Evolutionary conservation across 169 alveolate species (phyloP).

Genomic region (Cryptosporidium meleagridis): DNA sequence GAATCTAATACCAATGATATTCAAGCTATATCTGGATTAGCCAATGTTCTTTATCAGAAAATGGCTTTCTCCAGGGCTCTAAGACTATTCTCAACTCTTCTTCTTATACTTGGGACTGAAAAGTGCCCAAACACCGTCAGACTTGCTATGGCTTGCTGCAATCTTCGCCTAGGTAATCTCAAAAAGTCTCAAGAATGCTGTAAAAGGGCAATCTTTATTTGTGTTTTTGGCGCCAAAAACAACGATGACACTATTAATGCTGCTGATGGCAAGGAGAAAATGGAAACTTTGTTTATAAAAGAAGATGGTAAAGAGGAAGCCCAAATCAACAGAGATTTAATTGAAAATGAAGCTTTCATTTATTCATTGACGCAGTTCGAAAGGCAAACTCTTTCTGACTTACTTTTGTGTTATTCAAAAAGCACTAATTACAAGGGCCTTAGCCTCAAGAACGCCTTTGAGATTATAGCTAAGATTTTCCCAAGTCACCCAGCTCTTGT

Average conservation of each 20-base stretch:
- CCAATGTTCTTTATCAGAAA: conserved; percentile 46
- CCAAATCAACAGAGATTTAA: conserved; percentile 2
- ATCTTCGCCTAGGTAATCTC: conserved; percentile 4
- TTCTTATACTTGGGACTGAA: conserved; percentile 23
- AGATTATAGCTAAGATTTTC: conserved; percentile 1
- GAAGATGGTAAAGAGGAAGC: background rate
- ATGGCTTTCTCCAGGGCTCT: conserved; percentile 11
- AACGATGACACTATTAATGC: background rate
- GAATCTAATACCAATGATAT: conserved; percentile 13
- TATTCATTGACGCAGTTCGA: background rate
- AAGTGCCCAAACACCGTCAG: conserved; percentile 55
- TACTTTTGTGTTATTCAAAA: conserved; percentile 33
- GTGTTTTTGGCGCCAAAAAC: background rate
- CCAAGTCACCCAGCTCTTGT: conserved; percentile 55
- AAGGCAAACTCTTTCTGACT: conserved; percentile 28
- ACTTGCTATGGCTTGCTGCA: conserved; percentile 64
- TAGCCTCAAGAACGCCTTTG: background rate
- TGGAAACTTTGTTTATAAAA: background rate
- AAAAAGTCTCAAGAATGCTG: conserved; percentile 57
- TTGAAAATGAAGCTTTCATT: background rate
- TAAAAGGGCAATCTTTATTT: conserved; percentile 16
- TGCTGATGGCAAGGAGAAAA: background rate
- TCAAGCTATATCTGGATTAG: conserved; percentile 51
- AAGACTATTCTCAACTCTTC: conserved; percentile 19
- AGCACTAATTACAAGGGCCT: conserved; percentile 9